phyloP scores from a whole-genome alignment of 2,329 filamentous ascomycete genomes.

The Pseudopyricularia javanii region DNA sequence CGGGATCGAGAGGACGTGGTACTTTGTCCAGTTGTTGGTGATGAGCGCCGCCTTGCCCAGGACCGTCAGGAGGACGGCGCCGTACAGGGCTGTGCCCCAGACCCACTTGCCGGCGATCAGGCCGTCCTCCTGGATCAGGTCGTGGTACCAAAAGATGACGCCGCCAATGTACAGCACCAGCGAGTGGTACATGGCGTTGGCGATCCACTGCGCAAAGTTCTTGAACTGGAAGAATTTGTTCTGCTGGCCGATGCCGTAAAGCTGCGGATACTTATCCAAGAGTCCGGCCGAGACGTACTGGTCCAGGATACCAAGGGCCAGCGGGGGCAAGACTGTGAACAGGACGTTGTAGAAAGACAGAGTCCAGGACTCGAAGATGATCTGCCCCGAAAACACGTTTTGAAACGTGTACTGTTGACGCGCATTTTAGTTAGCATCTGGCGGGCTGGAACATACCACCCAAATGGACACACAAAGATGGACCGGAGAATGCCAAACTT shows the following conservation, averaged over 20 bases:
- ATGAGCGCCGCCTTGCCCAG: slow-evolving; percentile 90
- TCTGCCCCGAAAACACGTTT: slow-evolving; percentile 93
- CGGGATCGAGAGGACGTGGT: slow-evolving; percentile 88
- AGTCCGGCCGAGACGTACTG: slow-evolving; percentile 93
- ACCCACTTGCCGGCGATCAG: slow-evolving; percentile 89
- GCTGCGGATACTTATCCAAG: slow-evolving; percentile 87
- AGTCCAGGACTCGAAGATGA: slow-evolving; percentile 99
- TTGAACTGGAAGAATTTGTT: slow-evolving; percentile 89
- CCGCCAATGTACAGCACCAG: slow-evolving; percentile 81
- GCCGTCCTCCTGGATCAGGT: slow-evolving; percentile 68
- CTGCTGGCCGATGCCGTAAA: slow-evolving; percentile 86
- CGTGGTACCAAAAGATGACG: slow-evolving; percentile 69
- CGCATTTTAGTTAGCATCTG: slow-evolving; percentile 13
- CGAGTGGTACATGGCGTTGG: slow-evolving; percentile 92
- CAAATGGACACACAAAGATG: not conserved
- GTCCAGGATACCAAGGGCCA: slow-evolving; percentile 92
- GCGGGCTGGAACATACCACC: not conserved
- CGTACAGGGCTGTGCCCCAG: slow-evolving; percentile 93
- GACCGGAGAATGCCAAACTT: slow-evolving; percentile 21
- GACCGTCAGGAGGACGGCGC: slow-evolving; percentile 82
- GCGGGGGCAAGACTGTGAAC: slow-evolving; percentile 86
- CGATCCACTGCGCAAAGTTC: slow-evolving; percentile 86
- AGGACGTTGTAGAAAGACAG: slow-evolving; percentile 99
- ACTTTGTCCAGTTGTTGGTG: slow-evolving; percentile 98
- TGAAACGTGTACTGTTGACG: slow-evolving; percentile 73